These are phyloP conservation scores for Pleodorina starrii DNA, from an alignment of 139 green algal species.

Conservation along the genomic window DNA sequence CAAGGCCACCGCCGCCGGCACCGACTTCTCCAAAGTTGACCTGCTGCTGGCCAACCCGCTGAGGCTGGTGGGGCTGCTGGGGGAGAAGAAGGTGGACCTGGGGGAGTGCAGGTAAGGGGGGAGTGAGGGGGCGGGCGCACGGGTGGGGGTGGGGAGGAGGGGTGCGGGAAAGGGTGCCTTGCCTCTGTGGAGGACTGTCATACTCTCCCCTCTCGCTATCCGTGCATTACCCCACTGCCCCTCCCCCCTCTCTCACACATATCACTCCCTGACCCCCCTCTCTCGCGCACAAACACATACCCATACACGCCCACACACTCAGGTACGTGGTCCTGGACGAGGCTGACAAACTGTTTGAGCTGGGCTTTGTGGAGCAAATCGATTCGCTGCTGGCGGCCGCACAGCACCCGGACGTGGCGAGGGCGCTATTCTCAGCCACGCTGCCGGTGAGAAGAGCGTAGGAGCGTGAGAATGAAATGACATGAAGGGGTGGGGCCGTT, in stretches of 20 bases:
- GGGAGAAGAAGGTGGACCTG: conserved; percentile 72
- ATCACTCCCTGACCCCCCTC: background rate
- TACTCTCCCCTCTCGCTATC: background rate
- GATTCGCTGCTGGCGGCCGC: conserved; percentile 89
- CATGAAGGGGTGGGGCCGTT: no score
- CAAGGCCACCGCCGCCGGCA: conserved; percentile 78
- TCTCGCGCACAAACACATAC: background rate
- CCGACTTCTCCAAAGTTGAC: conserved; percentile 84
- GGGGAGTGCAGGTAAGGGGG: conserved; percentile 50
- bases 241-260: background rate
- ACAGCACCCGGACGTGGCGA: conserved; percentile 62
- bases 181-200: background rate
- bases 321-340: conserved; percentile 93
- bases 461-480: no score
- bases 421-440: conserved; percentile 93
- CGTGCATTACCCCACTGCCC: background rate
- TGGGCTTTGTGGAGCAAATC: conserved; percentile 91
- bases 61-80: conserved; percentile 75
- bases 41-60: conserved; percentile 93
- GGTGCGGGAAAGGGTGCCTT: background rate
- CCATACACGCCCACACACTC: no score
- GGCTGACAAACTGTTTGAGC: conserved; percentile 96
- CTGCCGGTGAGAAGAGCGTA: conserved; percentile 83
- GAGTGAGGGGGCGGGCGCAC: background rate
- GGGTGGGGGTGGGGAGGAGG: background rate